phyloP scores from a whole-genome alignment of 2,329 filamentous ascomycete genomes.

The Blumeria graminis region DNA sequence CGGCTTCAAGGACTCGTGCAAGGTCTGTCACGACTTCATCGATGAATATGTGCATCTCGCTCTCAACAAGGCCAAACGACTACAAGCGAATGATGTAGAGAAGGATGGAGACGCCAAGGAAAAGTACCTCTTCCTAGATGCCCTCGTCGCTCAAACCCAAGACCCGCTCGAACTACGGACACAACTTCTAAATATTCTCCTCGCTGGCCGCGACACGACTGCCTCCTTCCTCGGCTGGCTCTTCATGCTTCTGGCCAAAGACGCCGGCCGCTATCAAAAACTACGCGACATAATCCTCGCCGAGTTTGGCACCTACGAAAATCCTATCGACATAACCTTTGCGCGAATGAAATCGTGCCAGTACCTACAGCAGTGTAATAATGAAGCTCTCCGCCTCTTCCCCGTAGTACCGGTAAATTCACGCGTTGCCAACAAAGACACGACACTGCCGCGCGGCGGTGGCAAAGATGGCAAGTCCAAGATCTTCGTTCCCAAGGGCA shows the following conservation, averaged over 20 bases:
- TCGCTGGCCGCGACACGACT: constrained; percentile 35
- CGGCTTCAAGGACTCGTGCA: constrained; percentile 9
- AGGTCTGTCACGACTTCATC: constrained; percentile 20
- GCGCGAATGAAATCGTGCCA: constrained; percentile 10
- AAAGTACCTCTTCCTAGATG: constrained; percentile 28
- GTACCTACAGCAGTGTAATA: constrained; percentile 13
- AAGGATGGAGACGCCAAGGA: constrained; percentile 4
- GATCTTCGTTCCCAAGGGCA: constrained; percentile 14
- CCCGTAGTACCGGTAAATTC: constrained; percentile 29
- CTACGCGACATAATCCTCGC: constrained; percentile 20
- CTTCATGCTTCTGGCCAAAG: constrained; percentile 20
- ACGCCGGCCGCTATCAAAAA: constrained; percentile 19
- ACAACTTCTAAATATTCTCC: constrained; percentile 27
- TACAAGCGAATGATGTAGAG: constrained; percentile 8
- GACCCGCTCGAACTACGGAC: constrained; percentile 23
- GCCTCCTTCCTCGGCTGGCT: constrained; percentile 26
- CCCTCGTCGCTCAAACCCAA: constrained; percentile 24
- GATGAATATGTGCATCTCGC: constrained; percentile 22
- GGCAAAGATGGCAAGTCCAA: constrained; percentile 15
- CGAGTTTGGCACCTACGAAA: constrained; percentile 15
- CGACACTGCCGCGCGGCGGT: constrained; percentile 16
- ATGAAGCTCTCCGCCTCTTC: constrained; percentile 24
- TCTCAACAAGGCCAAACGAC: constrained; percentile 8
- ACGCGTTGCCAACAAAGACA: constrained; percentile 23
- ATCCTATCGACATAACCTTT: constrained; percentile 12